Conservation (phyloP, 371 early-diverging fungal genomes). For the Rhizopus stolonifer region DNA sequence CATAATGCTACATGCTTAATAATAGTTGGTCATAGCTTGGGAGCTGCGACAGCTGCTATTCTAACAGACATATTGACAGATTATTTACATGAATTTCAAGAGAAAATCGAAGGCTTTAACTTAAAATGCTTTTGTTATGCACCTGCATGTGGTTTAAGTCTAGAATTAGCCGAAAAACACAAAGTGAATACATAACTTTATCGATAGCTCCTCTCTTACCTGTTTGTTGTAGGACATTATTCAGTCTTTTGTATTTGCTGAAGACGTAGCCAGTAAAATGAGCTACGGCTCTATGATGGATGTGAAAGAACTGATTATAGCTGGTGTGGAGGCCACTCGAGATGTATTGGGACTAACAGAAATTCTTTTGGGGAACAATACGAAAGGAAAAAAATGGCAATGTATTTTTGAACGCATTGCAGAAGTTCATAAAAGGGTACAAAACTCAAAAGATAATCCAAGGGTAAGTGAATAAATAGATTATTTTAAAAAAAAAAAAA, state of each 20-base stretch:
- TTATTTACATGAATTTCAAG: slow-evolving; percentile 56
- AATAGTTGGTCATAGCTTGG: slow-evolving; percentile 83
- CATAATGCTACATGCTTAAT: slow-evolving; percentile 61
- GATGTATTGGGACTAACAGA: slow-evolving; percentile 30
- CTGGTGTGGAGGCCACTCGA: slow-evolving; percentile 42
- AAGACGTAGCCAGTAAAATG: slow-evolving; percentile 51
- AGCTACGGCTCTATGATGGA: slow-evolving; percentile 55
- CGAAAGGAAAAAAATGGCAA: slow-evolving; percentile 41
- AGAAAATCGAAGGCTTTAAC: slow-evolving; percentile 32
- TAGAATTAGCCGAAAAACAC: slow-evolving; percentile 44
- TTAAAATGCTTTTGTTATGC: slow-evolving; percentile 48
- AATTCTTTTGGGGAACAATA: slow-evolving; percentile 33
- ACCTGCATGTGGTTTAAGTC: slow-evolving; percentile 46
- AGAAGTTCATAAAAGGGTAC: slow-evolving; percentile 37
- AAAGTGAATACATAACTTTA: slow-evolving; percentile 27
- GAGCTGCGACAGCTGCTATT: slow-evolving; percentile 79
- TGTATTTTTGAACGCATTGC: slow-evolving; percentile 38
- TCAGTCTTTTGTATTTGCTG: slow-evolving; percentile 50
- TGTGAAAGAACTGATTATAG: slow-evolving; percentile 47
- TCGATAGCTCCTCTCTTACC: too few species aligned
- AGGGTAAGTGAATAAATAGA: slow-evolving; percentile 25
- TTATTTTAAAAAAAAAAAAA: background rate
- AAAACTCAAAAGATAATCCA: slow-evolving; percentile 39
- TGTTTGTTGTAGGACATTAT: slow-evolving; percentile 31
- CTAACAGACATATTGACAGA: slow-evolving; percentile 76